Evolutionary conservation across 345 rosid genomes (phyloP), one percentile per base, ranked within the genome.

Genomic region (Pugionium cornutum): DNA sequence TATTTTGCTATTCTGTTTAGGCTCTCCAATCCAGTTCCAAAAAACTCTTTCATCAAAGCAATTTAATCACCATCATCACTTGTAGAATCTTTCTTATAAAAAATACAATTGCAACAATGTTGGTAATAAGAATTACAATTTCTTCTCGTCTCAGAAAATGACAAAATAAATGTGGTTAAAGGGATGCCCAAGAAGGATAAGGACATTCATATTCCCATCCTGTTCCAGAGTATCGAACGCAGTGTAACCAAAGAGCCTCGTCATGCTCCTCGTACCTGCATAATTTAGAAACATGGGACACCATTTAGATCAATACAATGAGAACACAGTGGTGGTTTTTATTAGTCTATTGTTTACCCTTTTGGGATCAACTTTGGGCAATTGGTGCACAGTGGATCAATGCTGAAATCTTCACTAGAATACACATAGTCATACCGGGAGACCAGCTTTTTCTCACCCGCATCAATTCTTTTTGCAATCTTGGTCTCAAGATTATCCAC

Each of bases 371-470:
- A 73, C 72, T 83, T 69, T 28, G 98, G 89, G 79, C 91, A 84
- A 70, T 84, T 86, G 9, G 88, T 84, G 73, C 95, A 88, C 86
- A 88, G 59, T 43, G 95, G 92, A 80, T 90, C 96, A n/a, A 78
- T 79, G 78, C 73, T 77, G 70, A 83, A 88, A 77, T 83, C 91
- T 65, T 82, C 78, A 67, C 62, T 37, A 4, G 72, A 67, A 60
- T 75, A 77, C 71, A 76, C 81, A 31, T 53, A 60, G 56, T 73
- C 69, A 2, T 77, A 37, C 26, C 66, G 66, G 42, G 65, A 51
- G 35, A 60, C 49, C 48, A 64, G 46, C 47, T 48, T 64, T 67
- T 55, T 65, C 76, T 70, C 62, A 50, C 67, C 72, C 3, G 75
- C 76, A 25, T 84, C 82, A 31, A 87, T 84, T 74, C 83, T 78